Conservation (phyloP, 2,329 filamentous ascomycete genomes). For the Hypoxylon sp. region DNA sequence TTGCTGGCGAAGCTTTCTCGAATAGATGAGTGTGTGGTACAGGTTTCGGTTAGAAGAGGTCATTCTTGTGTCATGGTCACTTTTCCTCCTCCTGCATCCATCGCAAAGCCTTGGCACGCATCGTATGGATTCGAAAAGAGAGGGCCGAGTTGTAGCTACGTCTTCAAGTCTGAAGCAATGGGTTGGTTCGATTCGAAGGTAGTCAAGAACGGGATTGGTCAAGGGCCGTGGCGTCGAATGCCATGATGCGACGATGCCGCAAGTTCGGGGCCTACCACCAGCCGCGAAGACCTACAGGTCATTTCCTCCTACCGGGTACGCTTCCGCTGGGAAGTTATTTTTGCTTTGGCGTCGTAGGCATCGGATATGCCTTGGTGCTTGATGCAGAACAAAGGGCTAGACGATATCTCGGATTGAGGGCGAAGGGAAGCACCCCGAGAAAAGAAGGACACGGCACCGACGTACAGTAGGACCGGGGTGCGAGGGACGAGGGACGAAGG, state of each 20-base stretch:
- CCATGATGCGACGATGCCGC: not conserved
- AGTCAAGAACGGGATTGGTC: constrained; percentile 8
- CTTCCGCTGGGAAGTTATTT: not conserved
- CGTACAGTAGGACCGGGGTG: too few species aligned
- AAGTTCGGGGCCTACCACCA: not conserved
- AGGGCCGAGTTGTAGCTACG: not conserved
- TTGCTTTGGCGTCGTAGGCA: not conserved
- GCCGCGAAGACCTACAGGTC: constrained; percentile 7
- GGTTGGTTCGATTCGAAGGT: constrained; percentile 6
- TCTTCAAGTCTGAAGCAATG: not conserved
- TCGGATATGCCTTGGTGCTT: constrained; percentile 11
- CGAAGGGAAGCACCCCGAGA: not conserved
- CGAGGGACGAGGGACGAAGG: too few species aligned
- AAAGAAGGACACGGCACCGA: too few species aligned
- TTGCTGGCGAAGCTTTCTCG: not conserved
- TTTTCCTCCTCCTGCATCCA: not conserved
- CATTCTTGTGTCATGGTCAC: not conserved
- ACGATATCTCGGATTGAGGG: not conserved
- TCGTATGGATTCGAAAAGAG: not conserved
- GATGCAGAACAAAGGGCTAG: not conserved
- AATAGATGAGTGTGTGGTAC: constrained; percentile 12
- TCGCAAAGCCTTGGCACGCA: not conserved
- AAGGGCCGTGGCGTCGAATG: constrained; percentile 1
- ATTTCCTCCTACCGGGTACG: not conserved
- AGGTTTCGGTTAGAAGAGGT: constrained; percentile 6